phyloP scores from a whole-genome alignment of 192 early-diverging fungal species.

The Gamsiella multidivaricata region DNA sequence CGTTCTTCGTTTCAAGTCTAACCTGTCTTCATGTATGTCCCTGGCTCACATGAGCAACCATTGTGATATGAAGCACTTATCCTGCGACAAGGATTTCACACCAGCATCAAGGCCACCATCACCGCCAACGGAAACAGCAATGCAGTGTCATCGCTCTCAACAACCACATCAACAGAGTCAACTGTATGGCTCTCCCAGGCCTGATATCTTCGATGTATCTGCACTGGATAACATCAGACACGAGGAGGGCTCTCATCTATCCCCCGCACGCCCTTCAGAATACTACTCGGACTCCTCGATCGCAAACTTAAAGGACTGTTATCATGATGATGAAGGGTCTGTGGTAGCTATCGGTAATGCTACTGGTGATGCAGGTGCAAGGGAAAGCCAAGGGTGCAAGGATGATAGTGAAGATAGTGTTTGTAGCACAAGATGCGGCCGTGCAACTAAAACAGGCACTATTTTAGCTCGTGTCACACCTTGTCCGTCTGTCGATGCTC shows the following conservation, averaged over 20 bases:
- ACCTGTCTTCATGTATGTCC: conserved; percentile 3
- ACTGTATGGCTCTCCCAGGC: no score
- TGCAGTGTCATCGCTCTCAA: not conserved
- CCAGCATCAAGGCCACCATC: not conserved
- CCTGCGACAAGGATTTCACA: not conserved
- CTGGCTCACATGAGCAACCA: conserved; percentile 6
- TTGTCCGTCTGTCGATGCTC: no score
- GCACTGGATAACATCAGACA: no score
- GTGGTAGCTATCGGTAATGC: no score
- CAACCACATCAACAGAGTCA: not conserved
- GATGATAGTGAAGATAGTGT: not conserved
- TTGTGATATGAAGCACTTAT: not conserved
- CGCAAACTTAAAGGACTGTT: no score
- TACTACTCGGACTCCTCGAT: no score
- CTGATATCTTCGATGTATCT: no score
- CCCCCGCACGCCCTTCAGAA: no score
- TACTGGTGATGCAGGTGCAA: not conserved
- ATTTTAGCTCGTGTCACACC: not conserved
- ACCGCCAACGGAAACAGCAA: not conserved
- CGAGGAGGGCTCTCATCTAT: no score
- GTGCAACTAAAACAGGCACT: not conserved
- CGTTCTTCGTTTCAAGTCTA: not conserved
- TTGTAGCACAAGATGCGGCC: not conserved
- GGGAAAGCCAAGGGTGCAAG: not conserved
- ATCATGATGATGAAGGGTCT: no score